Conservation (phyloP, 345 rosid genomes). For the Theobroma cacao region DNA sequence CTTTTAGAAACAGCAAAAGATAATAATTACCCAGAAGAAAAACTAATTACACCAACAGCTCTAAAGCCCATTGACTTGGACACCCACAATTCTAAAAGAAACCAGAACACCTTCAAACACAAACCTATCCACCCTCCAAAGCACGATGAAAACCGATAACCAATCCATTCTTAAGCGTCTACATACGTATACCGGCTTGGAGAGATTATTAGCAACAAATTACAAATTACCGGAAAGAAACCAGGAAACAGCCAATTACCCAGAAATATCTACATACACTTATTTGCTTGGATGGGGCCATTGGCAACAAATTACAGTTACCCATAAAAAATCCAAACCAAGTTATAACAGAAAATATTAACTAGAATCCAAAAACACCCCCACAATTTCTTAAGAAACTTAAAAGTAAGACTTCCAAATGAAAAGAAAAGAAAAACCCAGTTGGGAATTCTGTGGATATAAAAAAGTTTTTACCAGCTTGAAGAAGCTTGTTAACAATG, state of each 20-base stretch:
- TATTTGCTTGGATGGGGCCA: neutral
- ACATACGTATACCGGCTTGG: slow-evolving; percentile 34
- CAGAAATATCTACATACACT: neutral
- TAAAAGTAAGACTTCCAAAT: neutral
- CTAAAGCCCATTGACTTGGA: neutral
- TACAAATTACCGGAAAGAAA: neutral
- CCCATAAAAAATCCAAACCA: neutral
- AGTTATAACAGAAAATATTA: neutral
- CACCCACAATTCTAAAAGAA: neutral
- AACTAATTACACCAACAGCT: neutral
- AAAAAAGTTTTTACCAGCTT: slow-evolving; percentile 15
- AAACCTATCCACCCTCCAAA: neutral
- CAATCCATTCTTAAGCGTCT: neutral
- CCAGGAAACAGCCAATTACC: neutral
- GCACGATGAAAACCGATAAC: neutral
- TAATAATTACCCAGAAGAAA: neutral
- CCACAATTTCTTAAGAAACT: neutral
- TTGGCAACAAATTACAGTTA: neutral
- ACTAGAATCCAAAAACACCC: neutral
- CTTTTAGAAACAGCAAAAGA: neutral
- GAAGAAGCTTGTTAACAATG: slow-evolving; percentile 62
- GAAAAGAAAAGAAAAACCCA: neutral
- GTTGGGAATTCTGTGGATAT: neutral
- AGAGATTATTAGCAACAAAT: slow-evolving; percentile 26
- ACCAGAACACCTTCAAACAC: neutral